Base-by-base conservation (phyloP, 2,329 filamentous ascomycete genomes). In the Sclerotinia trifoliorum region DNA sequence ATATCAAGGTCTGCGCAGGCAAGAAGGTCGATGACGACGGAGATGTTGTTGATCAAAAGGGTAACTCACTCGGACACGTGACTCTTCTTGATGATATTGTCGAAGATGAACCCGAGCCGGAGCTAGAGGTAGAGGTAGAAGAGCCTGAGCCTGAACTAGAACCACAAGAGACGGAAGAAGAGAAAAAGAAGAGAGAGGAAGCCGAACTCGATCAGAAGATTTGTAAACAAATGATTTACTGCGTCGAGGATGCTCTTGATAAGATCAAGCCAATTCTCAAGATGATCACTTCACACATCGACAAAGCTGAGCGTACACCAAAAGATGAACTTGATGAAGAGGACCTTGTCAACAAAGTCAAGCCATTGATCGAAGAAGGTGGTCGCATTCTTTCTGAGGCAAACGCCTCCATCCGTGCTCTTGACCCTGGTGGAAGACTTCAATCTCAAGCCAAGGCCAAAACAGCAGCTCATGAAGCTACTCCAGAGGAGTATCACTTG, bases 271-370 rank as follows among this genome's bases (percentile, higher is more conserved):
- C 93, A 13, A 88, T 96, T 76, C 91, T 91, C 83, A 93, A 91
- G 81, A 86, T 93, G 82, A 97, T 97, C 79, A 91, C 87, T 5
- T 90, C 92, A 86, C 85, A 90, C 80, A 91, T 96, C 75, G 91
- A 96, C 74, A 84, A 84, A 67, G 92, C 91, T 39, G 92, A 97
- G 79, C 86, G 88, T 72, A 92, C 90, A 39, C 90, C 91, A 55
- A 90, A 92, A 79, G 92, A 96, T 5, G 93, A 97, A 74, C 88
- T 94, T 32, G 93, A 97, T 76, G 94, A 97, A 78, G 92, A 97
- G 76, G 86, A 91, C 73, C 87, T 97, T 6, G 93, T 97, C 76
- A 88, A 91, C 78, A 86, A 93, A 68, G 92, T 97, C 75, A 92
- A 90, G 79, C 94, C 94, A 0, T 84, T 97, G 19, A 92, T 97